Evolutionary conservation across 1,139 yeast species (phyloP), one percentile per base, ranked within the genome.

Genomic region (Ogataea hybrid): DNA sequence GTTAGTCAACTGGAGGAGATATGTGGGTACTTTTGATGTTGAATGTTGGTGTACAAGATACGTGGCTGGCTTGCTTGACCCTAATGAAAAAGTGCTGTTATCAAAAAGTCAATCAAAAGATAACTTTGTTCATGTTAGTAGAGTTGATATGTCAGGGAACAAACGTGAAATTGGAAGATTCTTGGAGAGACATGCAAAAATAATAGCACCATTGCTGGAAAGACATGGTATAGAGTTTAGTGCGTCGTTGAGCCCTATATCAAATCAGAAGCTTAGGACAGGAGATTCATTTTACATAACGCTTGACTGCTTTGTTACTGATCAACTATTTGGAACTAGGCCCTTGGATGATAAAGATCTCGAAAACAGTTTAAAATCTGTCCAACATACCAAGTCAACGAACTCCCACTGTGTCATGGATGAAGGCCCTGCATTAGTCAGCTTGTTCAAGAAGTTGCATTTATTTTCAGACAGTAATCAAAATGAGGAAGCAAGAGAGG

Each of bases 31-130:
- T 1, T 54, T 87, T 21, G 82, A 81, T 48, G 78, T 84, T 0
- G 81, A 79, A 41, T 90, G 88, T 2, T 84, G 90, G 86, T 89
- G 95, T 8, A 87, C 95, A 0, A 67, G 96, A 37, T 87, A 94
- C 0, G 83, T 86, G 0, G 54, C 71, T 31, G 68, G 67, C 63
- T 82, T 6, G 58, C 69, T 39, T 77, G 74, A 31, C 7, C 15
- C 3, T n/a, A 38, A 47, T 33, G 54, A 56, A 9, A 10, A 14
- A 28, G 28, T 49, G n/a, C 29, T 62, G 61, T 32, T 53, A 62
- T 3, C 62, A 72, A 4, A 65, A 68, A 23, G 62, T 69, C 15
- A 54, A 73, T 38, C 48, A 69, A 22, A 68, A 60, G 50, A 66
- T 64, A 43, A 50, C 22, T 48, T 50, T 5, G 53, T 54, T 42